These are phyloP conservation scores for Phytophthora lateralis DNA, from an alignment of 352 stramenopile genomes.

Conservation along the genomic window DNA sequence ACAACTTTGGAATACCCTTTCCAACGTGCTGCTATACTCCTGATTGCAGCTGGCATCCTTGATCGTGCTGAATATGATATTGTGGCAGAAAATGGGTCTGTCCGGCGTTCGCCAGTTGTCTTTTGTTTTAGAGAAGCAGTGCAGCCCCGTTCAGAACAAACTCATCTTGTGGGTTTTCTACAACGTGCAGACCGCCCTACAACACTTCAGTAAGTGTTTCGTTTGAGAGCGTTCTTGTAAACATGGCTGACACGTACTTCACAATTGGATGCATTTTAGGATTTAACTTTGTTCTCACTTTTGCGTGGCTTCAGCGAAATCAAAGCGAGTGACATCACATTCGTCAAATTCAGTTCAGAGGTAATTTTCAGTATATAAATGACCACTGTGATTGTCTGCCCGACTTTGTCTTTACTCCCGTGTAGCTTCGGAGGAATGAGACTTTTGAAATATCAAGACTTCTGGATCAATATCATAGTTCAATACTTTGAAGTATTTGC, in stretches of 20 bases:
- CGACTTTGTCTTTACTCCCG: too few species aligned
- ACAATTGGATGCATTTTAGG: background rate
- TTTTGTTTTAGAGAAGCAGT: slow-evolving; percentile 23
- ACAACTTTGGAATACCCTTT: slow-evolving; percentile 2
- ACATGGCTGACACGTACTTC: background rate
- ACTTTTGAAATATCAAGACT: too few species aligned
- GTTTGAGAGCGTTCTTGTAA: too few species aligned
- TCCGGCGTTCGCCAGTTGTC: slow-evolving; percentile 12
- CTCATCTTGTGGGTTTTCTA: slow-evolving; percentile 32
- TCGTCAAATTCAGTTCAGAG: too few species aligned
- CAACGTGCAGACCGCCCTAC: slow-evolving; percentile 24
- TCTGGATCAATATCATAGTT: too few species aligned
- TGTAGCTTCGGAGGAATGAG: too few species aligned
- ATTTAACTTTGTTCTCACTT: slow-evolving; percentile 16
- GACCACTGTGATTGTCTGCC: too few species aligned
- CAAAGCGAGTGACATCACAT: too few species aligned
- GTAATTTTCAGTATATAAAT: too few species aligned
- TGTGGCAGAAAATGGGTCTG: slow-evolving; percentile 4
- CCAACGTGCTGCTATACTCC: slow-evolving; percentile 13
- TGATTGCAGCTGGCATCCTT: slow-evolving; percentile 13
- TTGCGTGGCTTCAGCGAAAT: slow-evolving; percentile 11
- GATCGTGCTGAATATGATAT: slow-evolving; percentile 4
- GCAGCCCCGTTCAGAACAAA: background rate
- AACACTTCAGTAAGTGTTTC: slow-evolving; percentile 25
- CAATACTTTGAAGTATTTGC: too few species aligned